Evolutionary conservation across 2,329 filamentous ascomycete species (phyloP).

Genomic region (Fusarium multiceps): DNA sequence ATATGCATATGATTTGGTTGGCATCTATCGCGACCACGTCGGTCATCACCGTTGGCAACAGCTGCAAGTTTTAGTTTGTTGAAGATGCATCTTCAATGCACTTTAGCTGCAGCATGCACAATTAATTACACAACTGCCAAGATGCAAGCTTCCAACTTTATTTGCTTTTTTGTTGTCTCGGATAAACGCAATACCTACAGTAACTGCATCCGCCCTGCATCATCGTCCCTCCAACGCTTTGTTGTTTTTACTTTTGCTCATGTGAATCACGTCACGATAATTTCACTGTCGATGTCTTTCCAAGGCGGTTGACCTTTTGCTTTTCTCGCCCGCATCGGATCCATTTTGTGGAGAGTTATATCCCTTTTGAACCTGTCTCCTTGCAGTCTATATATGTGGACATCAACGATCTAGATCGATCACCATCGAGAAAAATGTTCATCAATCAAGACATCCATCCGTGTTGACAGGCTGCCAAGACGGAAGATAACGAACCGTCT

Average conservation of each 20-base stretch:
- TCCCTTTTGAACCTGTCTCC: conserved; percentile 15
- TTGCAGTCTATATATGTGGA: conserved; percentile 1
- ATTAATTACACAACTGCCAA: conserved; percentile 18
- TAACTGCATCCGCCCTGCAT: conserved; percentile 5
- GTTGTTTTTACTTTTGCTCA: neutral
- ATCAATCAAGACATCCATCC: neutral
- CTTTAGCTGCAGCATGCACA: conserved; percentile 12
- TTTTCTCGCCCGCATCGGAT: neutral
- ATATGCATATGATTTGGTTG: conserved; percentile 1
- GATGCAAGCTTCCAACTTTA: conserved; percentile 14
- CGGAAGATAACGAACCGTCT: neutral
- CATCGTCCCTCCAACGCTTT: conserved; percentile 22
- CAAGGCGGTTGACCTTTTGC: neutral
- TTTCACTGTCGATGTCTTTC: neutral
- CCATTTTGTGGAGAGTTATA: conserved; percentile 4
- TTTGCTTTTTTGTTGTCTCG: conserved; percentile 25
- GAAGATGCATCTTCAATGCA: conserved; percentile 2
- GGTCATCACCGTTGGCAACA: conserved; percentile 34
- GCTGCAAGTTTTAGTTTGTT: conserved; percentile 8
- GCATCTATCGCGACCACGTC: conserved; percentile 32
- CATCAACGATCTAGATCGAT: neutral
- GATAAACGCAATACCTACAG: conserved; percentile 11
- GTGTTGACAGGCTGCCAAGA: conserved; percentile 3
- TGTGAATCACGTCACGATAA: conserved; percentile 17
- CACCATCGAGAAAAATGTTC: conserved; percentile 3